Conservation (phyloP, 192 early-diverging fungal genomes). For the Gamsiella multidivaricata region DNA sequence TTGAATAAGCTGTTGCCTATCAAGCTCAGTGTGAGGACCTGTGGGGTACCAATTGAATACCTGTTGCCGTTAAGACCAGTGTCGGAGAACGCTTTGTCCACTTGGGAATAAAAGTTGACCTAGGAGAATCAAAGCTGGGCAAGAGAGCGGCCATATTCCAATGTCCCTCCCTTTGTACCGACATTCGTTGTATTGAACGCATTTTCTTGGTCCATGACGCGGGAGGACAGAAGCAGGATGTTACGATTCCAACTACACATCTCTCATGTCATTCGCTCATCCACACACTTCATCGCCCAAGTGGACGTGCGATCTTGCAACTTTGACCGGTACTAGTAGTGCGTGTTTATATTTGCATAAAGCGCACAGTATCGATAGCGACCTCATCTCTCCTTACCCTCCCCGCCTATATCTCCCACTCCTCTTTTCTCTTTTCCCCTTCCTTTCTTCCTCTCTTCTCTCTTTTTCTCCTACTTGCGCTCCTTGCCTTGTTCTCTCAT, state of each 20-base stretch:
- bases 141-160: not conserved
- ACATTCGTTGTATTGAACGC: not conserved
- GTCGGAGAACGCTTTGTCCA: not conserved
- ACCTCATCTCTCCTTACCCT: not conserved
- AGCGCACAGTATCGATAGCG: not conserved
- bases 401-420: constrained; percentile 2
- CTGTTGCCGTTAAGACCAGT: not conserved
- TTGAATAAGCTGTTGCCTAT: too few species aligned
- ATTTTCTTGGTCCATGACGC: constrained; percentile 17
- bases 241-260: constrained; percentile 52
- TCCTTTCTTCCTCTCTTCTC: not conserved
- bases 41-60: too few species aligned
- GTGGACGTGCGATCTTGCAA: constrained; percentile 18
- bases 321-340: constrained; percentile 15
- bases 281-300: not conserved
- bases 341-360: constrained; percentile 27
- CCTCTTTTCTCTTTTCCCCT: not conserved
- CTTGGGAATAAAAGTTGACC: constrained; percentile 3
- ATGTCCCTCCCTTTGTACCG: not conserved
- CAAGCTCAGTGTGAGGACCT: too few species aligned
- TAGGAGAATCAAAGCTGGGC: not conserved
- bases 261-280: not conserved
- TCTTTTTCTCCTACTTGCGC: not conserved
- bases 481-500: not conserved
- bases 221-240: constrained; percentile 31